These are phyloP conservation scores for Hypoxylon fuscum DNA, from an alignment of 495 filamentous ascomycete species.

Conservation along the genomic window DNA sequence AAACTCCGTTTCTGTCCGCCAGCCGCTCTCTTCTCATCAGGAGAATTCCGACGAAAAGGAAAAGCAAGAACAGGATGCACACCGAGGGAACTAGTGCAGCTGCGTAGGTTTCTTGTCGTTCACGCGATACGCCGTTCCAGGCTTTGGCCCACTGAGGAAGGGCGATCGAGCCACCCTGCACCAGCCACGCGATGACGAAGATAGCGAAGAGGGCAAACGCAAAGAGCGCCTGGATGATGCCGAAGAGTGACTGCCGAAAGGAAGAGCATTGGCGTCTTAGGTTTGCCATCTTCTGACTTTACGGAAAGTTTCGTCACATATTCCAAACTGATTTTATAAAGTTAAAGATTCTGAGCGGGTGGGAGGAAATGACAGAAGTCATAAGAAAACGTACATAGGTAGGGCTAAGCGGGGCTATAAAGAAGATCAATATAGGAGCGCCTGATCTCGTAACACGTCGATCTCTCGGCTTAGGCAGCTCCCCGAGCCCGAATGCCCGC, in stretches of 20 bases:
- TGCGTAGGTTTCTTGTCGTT: constrained; percentile 24
- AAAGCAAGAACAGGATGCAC: constrained; percentile 16
- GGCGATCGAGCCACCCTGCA: constrained; percentile 22
- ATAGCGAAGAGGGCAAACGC: constrained; percentile 36
- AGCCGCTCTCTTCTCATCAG: constrained; percentile 27
- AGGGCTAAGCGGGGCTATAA: constrained; percentile 32
- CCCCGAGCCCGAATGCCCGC: constrained; percentile 20
- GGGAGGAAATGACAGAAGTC: background rate
- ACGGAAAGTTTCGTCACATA: constrained; percentile 4
- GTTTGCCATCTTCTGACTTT: constrained; percentile 16
- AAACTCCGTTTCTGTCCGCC: constrained; percentile 8
- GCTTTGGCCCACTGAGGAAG: constrained; percentile 42
- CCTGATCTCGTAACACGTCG: constrained; percentile 19
- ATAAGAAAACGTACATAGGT: constrained; percentile 4
- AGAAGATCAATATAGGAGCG: background rate
- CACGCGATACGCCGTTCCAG: constrained; percentile 34
- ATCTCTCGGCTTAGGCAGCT: constrained; percentile 21
- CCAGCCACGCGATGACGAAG: constrained; percentile 40
- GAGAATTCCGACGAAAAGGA: constrained; percentile 19
- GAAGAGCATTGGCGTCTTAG: constrained; percentile 1
- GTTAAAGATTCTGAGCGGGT: background rate
- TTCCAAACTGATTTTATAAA: background rate
- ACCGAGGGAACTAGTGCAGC: constrained; percentile 31
- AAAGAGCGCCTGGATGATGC: constrained; percentile 35
- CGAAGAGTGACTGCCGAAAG: constrained; percentile 25